Conservation (phyloP, 768 basidiomycete species). For the Crassisporium funariophilum region DNA sequence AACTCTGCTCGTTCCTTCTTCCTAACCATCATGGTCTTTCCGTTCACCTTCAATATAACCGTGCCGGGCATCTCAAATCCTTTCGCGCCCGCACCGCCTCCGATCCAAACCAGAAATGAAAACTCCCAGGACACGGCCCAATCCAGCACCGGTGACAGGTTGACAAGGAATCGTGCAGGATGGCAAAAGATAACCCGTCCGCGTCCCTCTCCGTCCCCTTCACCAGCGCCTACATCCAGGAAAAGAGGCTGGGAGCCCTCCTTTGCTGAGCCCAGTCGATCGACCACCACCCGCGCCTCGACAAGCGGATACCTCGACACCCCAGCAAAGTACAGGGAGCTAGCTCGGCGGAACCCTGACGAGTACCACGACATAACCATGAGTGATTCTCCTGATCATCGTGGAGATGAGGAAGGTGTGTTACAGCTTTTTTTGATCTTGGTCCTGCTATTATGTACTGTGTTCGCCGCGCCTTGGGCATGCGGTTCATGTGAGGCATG, state of each 20-base stretch:
- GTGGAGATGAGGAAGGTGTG: conserved; percentile 25
- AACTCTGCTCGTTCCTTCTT: too few species aligned
- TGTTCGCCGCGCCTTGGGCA: conserved; percentile 1
- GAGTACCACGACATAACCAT: conserved; percentile 28
- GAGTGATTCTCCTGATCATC: conserved; percentile 28
- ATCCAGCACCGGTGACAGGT: too few species aligned
- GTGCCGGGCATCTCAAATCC: conserved; percentile 72
- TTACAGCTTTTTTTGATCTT: not conserved
- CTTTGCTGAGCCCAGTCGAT: conserved; percentile 54
- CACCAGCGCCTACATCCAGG: conserved; percentile 44
- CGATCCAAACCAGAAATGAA: conserved; percentile 13
- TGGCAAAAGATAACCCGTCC: conserved; percentile 26
- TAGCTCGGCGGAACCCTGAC: conserved; percentile 42
- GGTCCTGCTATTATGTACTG: not conserved
- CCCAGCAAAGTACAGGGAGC: conserved; percentile 62
- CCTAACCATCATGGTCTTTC: conserved; percentile 56
- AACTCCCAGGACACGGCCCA: conserved; percentile 14
- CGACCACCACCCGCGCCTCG: conserved; percentile 52
- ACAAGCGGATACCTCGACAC: conserved; percentile 71
- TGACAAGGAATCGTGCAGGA: conserved; percentile 16
- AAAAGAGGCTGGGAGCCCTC: conserved; percentile 79
- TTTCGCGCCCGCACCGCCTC: conserved; percentile 38
- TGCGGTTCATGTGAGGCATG: conserved; percentile 5
- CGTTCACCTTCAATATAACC: conserved; percentile 71
- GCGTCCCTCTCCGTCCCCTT: conserved; percentile 36